Evolutionary conservation across 2,329 filamentous ascomycete genomes (phyloP).

Genomic region (Aspergillus neoniger): DNA sequence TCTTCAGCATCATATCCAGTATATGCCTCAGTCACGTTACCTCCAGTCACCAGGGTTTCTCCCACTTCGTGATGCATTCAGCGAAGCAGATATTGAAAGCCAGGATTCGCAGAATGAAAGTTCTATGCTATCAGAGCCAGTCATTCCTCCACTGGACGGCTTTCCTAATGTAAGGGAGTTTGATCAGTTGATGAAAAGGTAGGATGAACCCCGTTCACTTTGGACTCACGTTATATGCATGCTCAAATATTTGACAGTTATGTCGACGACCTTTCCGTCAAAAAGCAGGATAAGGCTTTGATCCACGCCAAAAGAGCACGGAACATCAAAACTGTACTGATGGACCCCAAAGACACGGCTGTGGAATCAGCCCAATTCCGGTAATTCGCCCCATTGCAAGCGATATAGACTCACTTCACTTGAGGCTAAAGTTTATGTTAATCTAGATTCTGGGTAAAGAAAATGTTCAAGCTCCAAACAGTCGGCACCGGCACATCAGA

Average conservation of each 20-base stretch:
- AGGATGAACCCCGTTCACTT: not conserved
- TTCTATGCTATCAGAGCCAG: slow-evolving; percentile 48
- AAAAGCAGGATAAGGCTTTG: slow-evolving; percentile 55
- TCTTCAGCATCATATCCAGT: slow-evolving; percentile 36
- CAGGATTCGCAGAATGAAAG: slow-evolving; percentile 48
- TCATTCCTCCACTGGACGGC: slow-evolving; percentile 45
- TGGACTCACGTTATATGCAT: slow-evolving; percentile 3
- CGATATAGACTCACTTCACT: not conserved
- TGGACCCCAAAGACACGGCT: slow-evolving; percentile 53
- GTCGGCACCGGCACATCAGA: slow-evolving; percentile 40
- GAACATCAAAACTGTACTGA: slow-evolving; percentile 50
- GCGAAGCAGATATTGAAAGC: slow-evolving; percentile 44
- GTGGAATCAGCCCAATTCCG: slow-evolving; percentile 55
- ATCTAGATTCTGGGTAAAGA: slow-evolving; percentile 54
- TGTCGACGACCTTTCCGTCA: slow-evolving; percentile 51
- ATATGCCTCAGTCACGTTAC: slow-evolving; percentile 35
- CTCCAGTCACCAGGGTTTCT: slow-evolving; percentile 36
- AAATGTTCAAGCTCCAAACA: slow-evolving; percentile 53
- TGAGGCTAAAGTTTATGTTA: not conserved
- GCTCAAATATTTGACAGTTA: slow-evolving; percentile 39
- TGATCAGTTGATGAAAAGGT: slow-evolving; percentile 50
- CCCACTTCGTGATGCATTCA: slow-evolving; percentile 37
- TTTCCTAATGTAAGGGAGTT: slow-evolving; percentile 51
- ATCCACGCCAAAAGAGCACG: slow-evolving; percentile 51
- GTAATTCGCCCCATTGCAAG: slow-evolving; percentile 28